Evolutionary conservation across 768 basidiomycete species (phyloP).

Genomic region (Termitomyces sp.): DNA sequence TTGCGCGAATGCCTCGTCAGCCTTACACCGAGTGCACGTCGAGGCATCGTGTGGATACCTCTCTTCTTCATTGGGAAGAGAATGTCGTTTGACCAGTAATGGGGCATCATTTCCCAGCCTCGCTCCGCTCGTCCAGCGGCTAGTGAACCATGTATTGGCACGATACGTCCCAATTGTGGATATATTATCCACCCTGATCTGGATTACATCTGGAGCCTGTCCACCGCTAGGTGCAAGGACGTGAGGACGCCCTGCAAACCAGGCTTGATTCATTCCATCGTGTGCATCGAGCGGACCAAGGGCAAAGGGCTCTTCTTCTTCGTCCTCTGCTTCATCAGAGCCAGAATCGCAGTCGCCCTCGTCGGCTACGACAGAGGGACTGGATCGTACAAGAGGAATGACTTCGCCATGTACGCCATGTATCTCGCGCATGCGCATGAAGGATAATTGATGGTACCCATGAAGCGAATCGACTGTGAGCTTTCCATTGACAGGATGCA

Average conservation of each 20-base stretch:
- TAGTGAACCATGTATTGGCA: slow-evolving; percentile 3
- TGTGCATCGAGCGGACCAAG: neutral
- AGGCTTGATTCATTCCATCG: slow-evolving; percentile 15
- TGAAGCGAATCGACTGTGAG: slow-evolving; percentile 17
- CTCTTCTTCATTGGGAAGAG: neutral
- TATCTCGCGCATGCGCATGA: slow-evolving; percentile 55
- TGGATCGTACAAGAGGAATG: neutral
- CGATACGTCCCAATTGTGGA: neutral
- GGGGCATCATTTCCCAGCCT: slow-evolving; percentile 5
- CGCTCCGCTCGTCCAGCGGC: slow-evolving; percentile 8
- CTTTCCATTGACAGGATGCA: slow-evolving; percentile 15
- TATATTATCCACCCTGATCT: neutral
- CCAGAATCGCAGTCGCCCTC: neutral
- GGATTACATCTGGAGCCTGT: neutral
- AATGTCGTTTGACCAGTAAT: neutral
- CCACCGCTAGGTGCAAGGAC: neutral
- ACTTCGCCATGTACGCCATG: slow-evolving; percentile 25
- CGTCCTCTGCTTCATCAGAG: slow-evolving; percentile 15
- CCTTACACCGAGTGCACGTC: slow-evolving; percentile 2
- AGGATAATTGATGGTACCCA: slow-evolving; percentile 17
- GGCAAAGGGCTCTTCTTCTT: slow-evolving; percentile 15
- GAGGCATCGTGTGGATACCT: slow-evolving; percentile 1
- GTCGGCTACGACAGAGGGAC: neutral
- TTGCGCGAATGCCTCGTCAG: neutral
- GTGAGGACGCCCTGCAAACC: slow-evolving; percentile 10